Conservation (phyloP, 2,329 filamentous ascomycete genomes). For the Penicillium nordicum region DNA sequence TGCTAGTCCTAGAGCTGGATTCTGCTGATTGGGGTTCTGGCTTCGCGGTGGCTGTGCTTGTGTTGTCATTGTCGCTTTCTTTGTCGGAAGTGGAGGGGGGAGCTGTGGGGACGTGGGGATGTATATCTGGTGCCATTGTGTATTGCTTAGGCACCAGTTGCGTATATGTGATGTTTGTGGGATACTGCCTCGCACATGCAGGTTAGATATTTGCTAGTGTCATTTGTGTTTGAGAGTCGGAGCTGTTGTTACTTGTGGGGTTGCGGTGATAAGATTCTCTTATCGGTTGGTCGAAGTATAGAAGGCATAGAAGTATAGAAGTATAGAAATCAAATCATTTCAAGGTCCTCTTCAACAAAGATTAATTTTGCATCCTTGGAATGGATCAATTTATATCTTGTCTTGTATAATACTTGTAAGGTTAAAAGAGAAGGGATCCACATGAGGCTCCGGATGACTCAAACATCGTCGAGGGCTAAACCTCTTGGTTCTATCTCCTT, state of each 20-base stretch:
- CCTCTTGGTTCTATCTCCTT: background rate
- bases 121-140: background rate
- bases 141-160: background rate
- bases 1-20: conserved; percentile 10
- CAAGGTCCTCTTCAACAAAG: no score
- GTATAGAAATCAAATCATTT: background rate
- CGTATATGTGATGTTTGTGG: background rate
- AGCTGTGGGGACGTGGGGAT: background rate
- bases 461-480: background rate
- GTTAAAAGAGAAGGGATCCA: background rate
- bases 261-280: background rate
- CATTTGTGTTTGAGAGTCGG: background rate
- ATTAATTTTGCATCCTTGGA: background rate
- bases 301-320: no score
- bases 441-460: background rate
- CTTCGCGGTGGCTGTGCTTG: conserved; percentile 1
- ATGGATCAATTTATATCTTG: background rate
- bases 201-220: background rate
- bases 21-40: background rate
- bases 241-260: background rate
- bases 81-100: background rate
- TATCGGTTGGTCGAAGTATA: background rate
- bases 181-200: background rate
- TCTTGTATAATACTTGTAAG: background rate
- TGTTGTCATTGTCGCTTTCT: conserved; percentile 1